A percentile compares a stretch with the other conserved stretches of the same genome.
Conservation (phyloP, 768 basidiomycete genomes). For the Rhodosporidiobolus odoratus region DNA sequence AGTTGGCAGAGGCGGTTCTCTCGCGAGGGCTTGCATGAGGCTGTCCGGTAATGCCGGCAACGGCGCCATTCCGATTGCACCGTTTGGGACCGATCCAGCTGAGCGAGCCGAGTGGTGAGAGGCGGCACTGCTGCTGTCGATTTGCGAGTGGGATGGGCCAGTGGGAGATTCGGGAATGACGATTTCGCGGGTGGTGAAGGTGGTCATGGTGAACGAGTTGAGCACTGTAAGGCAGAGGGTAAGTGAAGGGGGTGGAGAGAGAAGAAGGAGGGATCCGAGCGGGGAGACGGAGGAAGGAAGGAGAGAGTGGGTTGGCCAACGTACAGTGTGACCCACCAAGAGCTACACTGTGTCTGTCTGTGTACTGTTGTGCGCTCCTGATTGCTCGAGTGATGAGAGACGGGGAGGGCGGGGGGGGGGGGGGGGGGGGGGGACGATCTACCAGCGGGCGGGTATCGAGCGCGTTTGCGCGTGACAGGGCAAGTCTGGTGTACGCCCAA, state of each 20-base stretch:
- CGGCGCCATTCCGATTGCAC: background rate
- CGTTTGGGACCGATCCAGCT: background rate
- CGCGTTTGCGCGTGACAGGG: too few relatives aligned
- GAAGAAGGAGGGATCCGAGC: background rate
- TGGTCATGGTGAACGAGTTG: background rate
- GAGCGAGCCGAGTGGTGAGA: background rate
- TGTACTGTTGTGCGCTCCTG: background rate
- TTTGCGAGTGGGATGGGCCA: too few relatives aligned
- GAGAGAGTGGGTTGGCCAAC: background rate
- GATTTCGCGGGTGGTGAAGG: background rate
- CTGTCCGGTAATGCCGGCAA: conserved; percentile 13
- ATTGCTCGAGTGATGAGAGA: too few relatives aligned
- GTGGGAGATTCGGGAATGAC: background rate
- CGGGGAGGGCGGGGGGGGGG: too few relatives aligned
- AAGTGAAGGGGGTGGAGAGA: too few relatives aligned
- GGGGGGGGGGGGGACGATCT: too few relatives aligned
- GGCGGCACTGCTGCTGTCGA: background rate
- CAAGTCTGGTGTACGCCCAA: too few relatives aligned
- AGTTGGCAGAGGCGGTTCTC: conserved; percentile 7
- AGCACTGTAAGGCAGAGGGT: background rate
- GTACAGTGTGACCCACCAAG: too few relatives aligned
- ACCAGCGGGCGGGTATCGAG: too few relatives aligned
- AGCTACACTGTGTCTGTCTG: too few relatives aligned
- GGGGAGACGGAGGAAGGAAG: background rate
- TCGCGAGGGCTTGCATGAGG: conserved; percentile 22